Conservation (phyloP, 208 protist species). For the Leishmania martiniquensis region DNA sequence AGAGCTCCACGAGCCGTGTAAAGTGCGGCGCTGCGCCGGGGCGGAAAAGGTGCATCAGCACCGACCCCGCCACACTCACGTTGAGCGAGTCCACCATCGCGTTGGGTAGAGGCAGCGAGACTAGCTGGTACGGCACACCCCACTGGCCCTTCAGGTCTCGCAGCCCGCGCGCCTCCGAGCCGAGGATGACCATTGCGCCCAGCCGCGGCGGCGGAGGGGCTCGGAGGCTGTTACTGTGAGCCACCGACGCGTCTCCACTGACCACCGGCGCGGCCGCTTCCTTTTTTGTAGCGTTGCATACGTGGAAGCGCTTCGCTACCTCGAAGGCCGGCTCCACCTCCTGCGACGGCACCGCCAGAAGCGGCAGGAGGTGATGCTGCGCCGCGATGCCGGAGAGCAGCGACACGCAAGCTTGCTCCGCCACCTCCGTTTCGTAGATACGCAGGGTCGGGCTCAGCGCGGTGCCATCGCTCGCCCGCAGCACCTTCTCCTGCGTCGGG, state of each 20-base stretch:
- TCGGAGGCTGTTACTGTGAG: not conserved
- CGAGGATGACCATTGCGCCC: constrained; percentile 77
- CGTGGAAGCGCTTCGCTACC: constrained; percentile 71
- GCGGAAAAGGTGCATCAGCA: constrained; percentile 76
- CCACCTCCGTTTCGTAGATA: constrained; percentile 24
- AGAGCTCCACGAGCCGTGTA: constrained; percentile 21
- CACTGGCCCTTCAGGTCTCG: constrained; percentile 51
- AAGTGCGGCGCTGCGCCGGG: constrained; percentile 57
- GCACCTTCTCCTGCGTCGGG: constrained; percentile 78
- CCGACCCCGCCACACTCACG: constrained; percentile 78
- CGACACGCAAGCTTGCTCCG: constrained; percentile 42
- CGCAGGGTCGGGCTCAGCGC: constrained; percentile 53
- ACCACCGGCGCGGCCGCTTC: not conserved
- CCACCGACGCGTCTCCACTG: not conserved
- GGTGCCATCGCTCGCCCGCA: constrained; percentile 83
- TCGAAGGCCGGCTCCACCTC: constrained; percentile 65
- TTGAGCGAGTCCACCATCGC: constrained; percentile 76
- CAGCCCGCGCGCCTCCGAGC: constrained; percentile 79
- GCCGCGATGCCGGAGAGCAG: constrained; percentile 64
- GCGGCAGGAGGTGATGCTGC: constrained; percentile 64
- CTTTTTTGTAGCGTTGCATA: constrained; percentile 33
- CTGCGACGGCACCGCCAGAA: constrained; percentile 81
- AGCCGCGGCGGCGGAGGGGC: constrained; percentile 21
- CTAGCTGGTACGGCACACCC: constrained; percentile 55
- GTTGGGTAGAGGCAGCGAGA: constrained; percentile 79